phyloP scores from a whole-genome alignment of 495 filamentous ascomycete genomes.

The Neurospora sp. region DNA sequence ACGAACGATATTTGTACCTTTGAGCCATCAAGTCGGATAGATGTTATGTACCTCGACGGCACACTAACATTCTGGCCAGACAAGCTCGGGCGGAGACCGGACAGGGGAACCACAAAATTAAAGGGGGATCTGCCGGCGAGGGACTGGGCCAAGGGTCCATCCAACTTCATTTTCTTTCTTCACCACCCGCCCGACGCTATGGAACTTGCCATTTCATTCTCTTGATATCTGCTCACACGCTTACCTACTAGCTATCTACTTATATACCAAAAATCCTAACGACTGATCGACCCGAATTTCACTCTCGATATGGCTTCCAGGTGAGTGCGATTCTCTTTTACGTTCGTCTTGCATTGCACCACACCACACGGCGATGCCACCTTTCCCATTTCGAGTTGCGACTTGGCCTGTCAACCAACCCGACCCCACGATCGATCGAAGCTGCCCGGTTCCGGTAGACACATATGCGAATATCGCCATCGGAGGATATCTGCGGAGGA shows the following conservation, averaged over 20 bases:
- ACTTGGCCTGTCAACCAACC: background rate
- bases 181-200: background rate
- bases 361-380: background rate
- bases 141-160: background rate
- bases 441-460: background rate
- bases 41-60: background rate
- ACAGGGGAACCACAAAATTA: background rate
- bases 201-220: background rate
- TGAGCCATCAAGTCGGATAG: background rate
- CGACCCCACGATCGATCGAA: background rate
- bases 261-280: background rate
- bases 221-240: background rate
- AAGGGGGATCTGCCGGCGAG: background rate
- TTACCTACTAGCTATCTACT: background rate
- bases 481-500: background rate
- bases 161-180: background rate
- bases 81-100: background rate
- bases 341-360: background rate
- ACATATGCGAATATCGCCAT: background rate
- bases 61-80: background rate
- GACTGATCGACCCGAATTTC: background rate
- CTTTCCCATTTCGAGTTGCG: background rate
- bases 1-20: background rate
- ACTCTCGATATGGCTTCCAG: slow-evolving; percentile 15
- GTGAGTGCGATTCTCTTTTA: slow-evolving; percentile 4